phyloP scores from a whole-genome alignment of 148 eudicot genomes.

The Talinum fruticosum region DNA sequence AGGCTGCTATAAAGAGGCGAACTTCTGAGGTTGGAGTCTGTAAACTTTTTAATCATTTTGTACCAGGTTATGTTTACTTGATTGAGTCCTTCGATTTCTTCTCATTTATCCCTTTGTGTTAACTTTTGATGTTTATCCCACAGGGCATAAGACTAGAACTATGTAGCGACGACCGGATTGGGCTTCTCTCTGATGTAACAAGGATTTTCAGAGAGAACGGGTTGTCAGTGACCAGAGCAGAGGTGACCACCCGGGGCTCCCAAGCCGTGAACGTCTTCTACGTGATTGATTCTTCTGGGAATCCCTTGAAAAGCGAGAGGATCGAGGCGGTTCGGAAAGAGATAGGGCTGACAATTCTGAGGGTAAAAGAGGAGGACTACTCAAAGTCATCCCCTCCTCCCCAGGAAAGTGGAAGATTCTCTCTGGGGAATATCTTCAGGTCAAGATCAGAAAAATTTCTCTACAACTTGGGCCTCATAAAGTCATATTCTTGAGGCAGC shows the following conservation, averaged over 20 bases:
- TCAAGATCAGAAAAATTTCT: conserved; percentile 79
- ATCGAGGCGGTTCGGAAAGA: conserved; percentile 74
- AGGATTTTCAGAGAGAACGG: conserved; percentile 88
- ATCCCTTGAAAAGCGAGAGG: conserved; percentile 60
- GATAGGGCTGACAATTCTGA: conserved; percentile 60
- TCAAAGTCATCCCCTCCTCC: conserved; percentile 36
- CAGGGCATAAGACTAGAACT: conserved; percentile 83
- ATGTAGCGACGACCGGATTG: conserved; percentile 71
- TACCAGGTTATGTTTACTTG: neutral
- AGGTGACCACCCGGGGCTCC: conserved; percentile 76
- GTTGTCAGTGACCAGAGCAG: conserved; percentile 83
- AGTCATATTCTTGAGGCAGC: conserved; percentile 51
- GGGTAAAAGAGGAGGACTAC: conserved; percentile 58
- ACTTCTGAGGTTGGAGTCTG: conserved; percentile 58
- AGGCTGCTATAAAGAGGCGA: conserved; percentile 86
- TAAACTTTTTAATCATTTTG: neutral
- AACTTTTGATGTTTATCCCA: conserved; percentile 1
- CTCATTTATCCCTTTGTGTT: neutral
- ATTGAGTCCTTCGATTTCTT: neutral
- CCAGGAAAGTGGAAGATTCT: conserved; percentile 53
- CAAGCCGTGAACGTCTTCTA: conserved; percentile 79
- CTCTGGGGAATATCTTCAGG: conserved; percentile 62
- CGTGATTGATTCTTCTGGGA: conserved; percentile 77
- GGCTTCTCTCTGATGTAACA: conserved; percentile 83
- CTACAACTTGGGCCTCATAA: conserved; percentile 72